Evolutionary conservation across 305 asterid species (phyloP).

Genomic region (Withania somnifera): DNA sequence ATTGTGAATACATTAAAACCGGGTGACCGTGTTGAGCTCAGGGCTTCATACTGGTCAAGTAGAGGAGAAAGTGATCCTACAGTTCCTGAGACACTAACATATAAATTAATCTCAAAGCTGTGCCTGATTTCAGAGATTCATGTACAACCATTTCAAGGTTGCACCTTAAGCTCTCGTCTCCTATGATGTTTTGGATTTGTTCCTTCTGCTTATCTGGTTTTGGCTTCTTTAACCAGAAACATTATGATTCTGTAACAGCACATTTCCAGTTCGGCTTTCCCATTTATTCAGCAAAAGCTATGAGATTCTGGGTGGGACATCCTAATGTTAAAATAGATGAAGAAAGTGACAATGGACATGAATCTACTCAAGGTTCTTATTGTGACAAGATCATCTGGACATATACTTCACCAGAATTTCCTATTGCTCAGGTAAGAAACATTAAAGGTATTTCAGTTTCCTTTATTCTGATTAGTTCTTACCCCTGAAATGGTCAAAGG

Average conservation of each 20-base stretch:
- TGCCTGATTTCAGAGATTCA: constrained; percentile 58
- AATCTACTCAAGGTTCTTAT: constrained; percentile 14
- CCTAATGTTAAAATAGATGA: constrained; percentile 19
- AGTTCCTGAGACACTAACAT: constrained; percentile 52
- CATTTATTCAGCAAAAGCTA: constrained; percentile 60
- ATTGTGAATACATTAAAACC: constrained; percentile 52
- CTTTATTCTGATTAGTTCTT: constrained; percentile 3
- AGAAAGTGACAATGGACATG: constrained; percentile 15
- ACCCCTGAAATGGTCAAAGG: neutral
- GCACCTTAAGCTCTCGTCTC: neutral
- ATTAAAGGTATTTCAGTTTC: neutral
- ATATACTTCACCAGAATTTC: constrained; percentile 51
- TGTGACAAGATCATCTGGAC: constrained; percentile 51
- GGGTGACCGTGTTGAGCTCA: constrained; percentile 31
- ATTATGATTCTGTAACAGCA: constrained; percentile 33
- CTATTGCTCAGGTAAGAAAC: constrained; percentile 52
- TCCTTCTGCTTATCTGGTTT: neutral
- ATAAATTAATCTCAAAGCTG: constrained; percentile 37
- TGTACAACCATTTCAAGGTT: constrained; percentile 74
- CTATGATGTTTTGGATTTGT: neutral
- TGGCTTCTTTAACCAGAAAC: constrained; percentile 10
- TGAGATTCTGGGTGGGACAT: constrained; percentile 57
- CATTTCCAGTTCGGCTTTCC: constrained; percentile 67
- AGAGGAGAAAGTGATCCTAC: constrained; percentile 41
- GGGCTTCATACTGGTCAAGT: constrained; percentile 86